Evolutionary conservation across 1,284 basidiomycete genomes (phyloP), one percentile per base, ranked within the genome.

Genomic region (Fomitiporia mediterranea): DNA sequence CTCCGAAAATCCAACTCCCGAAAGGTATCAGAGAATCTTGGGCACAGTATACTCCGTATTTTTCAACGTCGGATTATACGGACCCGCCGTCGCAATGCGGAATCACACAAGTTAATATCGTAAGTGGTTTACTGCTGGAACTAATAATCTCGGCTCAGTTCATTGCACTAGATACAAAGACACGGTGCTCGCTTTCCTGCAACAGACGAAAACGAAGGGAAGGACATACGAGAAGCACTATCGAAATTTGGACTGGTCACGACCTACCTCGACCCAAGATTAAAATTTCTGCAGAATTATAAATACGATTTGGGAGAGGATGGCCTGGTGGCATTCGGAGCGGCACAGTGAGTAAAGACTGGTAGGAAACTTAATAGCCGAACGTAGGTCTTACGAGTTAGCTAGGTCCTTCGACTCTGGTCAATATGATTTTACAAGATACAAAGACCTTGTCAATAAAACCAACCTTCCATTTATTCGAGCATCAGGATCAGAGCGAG

Each of bases 101-200:
- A 34, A 68, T 87, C n/a, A 74, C 72, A 37, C 85, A 86, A 72
- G 83, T 81, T 40, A 83, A 86, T 65, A 76, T 86, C 59, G 85
- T 87, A 68, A 53, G 81, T 73, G 37, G 30, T 59, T 17, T 59
- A 50, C 44, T 28, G 51, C 44, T 63, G 53, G 48, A 37, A 28
- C 47, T 52, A 57, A 27, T 50, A 13, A 0, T n/a, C 8, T 7
- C 21, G 6, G 9, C 11, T 23, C 13, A 43, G 6, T 53, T 13
- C 62, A 58, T 55, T 59, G 63, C 28, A 61, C 63, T 59, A 93
- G 91, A 70, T 95, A n/a, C 86, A 94, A 70, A 76, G 92, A 8
- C 93, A 95, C 64, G 89, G 90, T 0, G 84, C 89, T 1, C 79
- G 93, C 30, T 93, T 79, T 62, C 93, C 92, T 0, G 92, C 91